Conservation (phyloP, 805 yeast genomes). For the Scheffersomyces stipitis region DNA sequence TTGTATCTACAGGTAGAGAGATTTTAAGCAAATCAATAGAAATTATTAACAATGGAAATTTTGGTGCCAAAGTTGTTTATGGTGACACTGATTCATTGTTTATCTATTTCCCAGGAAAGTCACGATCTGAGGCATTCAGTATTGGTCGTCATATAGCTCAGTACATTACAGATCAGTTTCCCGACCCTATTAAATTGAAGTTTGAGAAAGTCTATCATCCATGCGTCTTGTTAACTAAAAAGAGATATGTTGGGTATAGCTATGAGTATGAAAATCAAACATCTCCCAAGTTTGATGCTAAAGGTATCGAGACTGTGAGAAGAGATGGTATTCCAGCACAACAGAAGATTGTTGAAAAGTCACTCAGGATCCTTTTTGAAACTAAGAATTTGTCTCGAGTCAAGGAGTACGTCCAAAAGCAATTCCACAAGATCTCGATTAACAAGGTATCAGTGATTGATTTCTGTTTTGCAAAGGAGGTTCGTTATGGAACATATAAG, state of each 20-base stretch:
- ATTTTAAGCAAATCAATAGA: slow-evolving; percentile 70
- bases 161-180: slow-evolving; percentile 62
- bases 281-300: slow-evolving; percentile 82
- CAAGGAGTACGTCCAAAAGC: slow-evolving; percentile 59
- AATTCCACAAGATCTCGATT: slow-evolving; percentile 65
- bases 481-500: slow-evolving; percentile 79
- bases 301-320: slow-evolving; percentile 93
- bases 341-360: slow-evolving; percentile 73
- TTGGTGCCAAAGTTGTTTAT: slow-evolving; percentile 93
- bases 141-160: slow-evolving; percentile 72
- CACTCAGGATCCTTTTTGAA: slow-evolving; percentile 68
- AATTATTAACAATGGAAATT: slow-evolving; percentile 59
- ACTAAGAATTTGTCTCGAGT: slow-evolving; percentile 69
- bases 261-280: slow-evolving; percentile 59
- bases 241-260: slow-evolving; percentile 86
- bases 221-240: slow-evolving; percentile 76
- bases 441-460: slow-evolving; percentile 72
- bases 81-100: slow-evolving; percentile 96
- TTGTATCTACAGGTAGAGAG: slow-evolving; percentile 89
- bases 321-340: slow-evolving; percentile 95
- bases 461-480: slow-evolving; percentile 90
- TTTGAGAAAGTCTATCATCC: slow-evolving; percentile 95
- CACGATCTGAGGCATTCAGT: slow-evolving; percentile 71
- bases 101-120: slow-evolving; percentile 83
- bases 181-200: slow-evolving; percentile 78